phyloP scores from a whole-genome alignment of 2,329 filamentous ascomycete genomes.

The Hypoxylon sp. region DNA sequence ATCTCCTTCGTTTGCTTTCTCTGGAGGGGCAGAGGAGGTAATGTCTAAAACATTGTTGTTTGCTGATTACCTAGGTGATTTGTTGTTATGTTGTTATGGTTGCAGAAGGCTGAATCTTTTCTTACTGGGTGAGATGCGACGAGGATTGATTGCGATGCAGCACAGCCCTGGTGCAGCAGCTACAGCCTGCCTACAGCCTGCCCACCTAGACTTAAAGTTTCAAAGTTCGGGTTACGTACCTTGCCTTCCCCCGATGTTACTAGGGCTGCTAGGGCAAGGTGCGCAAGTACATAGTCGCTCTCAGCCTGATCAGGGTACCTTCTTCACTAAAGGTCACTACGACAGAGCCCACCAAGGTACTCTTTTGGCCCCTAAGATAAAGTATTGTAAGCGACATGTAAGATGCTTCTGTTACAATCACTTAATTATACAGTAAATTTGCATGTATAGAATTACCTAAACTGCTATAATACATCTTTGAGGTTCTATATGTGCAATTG shows the following conservation, averaged over 20 bases:
- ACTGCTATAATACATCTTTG: neutral
- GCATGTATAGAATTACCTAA: neutral
- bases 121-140: constrained; percentile 27
- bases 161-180: constrained; percentile 34
- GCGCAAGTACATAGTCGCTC: neutral
- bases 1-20: constrained; percentile 21
- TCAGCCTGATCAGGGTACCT: neutral
- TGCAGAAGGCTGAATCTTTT: constrained; percentile 35
- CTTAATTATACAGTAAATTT: neutral
- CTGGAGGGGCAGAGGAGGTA: neutral
- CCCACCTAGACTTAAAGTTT: constrained; percentile 1
- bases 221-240: constrained; percentile 7
- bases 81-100: too few species aligned
- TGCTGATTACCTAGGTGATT: constrained; percentile 32
- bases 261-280: constrained; percentile 9
- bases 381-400: neutral
- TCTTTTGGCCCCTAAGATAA: neutral
- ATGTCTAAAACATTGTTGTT: constrained; percentile 37
- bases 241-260: neutral
- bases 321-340: neutral
- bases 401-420: neutral
- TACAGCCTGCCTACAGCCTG: constrained; percentile 24
- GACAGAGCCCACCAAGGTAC: neutral
- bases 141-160: constrained; percentile 33
- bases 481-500: constrained; percentile 6